Conservation (phyloP, 2,329 filamentous ascomycete genomes). For the Xylaria sp. region DNA sequence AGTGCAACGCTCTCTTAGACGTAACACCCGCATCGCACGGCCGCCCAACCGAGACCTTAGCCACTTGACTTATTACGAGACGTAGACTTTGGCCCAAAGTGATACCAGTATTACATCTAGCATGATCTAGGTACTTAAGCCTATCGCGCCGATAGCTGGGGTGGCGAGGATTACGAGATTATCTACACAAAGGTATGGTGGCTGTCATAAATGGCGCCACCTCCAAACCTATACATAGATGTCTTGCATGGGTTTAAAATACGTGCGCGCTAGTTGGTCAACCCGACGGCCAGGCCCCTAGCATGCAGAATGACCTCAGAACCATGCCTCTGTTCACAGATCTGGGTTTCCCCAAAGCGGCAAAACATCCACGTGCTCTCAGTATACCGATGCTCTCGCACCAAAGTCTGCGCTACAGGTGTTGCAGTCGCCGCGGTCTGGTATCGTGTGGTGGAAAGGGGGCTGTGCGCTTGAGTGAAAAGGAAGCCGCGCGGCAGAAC, state of each 20-base stretch:
- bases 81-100: neutral
- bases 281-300: neutral
- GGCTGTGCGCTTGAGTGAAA: too few relatives aligned
- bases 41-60: neutral
- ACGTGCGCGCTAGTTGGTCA: neutral
- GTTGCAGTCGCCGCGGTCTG: too few relatives aligned
- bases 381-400: too few relatives aligned
- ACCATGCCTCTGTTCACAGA: neutral
- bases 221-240: neutral
- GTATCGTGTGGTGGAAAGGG: too few relatives aligned
- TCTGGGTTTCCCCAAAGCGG: neutral
- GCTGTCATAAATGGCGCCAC: too few relatives aligned
- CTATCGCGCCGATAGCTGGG: neutral
- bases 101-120: neutral
- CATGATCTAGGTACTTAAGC: too few relatives aligned
- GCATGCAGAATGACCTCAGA: constrained; percentile 16
- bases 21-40: neutral
- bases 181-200: too few relatives aligned
- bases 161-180: too few relatives aligned
- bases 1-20: neutral
- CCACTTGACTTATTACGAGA: neutral
- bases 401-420: too few relatives aligned
- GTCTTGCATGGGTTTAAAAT: constrained; percentile 8
- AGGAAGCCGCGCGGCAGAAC: too few relatives aligned
- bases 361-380: too few relatives aligned